phyloP scores from a whole-genome alignment of 345 rosid genomes.

The Salix viminalis region DNA sequence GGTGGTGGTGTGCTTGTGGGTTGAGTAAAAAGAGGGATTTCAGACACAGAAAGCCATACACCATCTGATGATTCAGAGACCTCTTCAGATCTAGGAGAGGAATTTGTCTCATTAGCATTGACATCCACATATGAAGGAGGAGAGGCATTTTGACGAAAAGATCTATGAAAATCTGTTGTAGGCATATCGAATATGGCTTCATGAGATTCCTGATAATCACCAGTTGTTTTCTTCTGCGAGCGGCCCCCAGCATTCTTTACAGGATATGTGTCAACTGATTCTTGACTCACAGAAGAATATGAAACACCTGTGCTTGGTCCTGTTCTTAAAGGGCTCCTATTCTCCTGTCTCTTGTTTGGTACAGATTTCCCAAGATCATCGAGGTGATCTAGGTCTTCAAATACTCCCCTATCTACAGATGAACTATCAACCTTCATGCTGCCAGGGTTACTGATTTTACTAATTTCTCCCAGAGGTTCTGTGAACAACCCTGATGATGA shows the following conservation, averaged over 20 bases:
- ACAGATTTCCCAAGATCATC: slow-evolving; percentile 54
- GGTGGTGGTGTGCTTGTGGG: slow-evolving; percentile 90
- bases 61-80: slow-evolving; percentile 57
- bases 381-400: slow-evolving; percentile 65
- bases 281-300: slow-evolving; percentile 37
- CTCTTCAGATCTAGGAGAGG: slow-evolving; percentile 48
- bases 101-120: slow-evolving; percentile 33
- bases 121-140: slow-evolving; percentile 42
- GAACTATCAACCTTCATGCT: slow-evolving; percentile 40
- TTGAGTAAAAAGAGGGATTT: slow-evolving; percentile 81
- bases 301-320: slow-evolving; percentile 31
- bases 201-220: slow-evolving; percentile 41
- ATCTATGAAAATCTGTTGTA: slow-evolving; percentile 30
- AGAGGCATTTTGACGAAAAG: slow-evolving; percentile 40
- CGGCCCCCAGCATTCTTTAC: slow-evolving; percentile 34
- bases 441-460: slow-evolving; percentile 37
- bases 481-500: slow-evolving; percentile 34
- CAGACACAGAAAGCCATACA: slow-evolving; percentile 89
- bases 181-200: slow-evolving; percentile 42
- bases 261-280: slow-evolving; percentile 33
- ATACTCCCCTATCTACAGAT: slow-evolving; percentile 37
- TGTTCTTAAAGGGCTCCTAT: slow-evolving; percentile 46
- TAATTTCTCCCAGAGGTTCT: slow-evolving; percentile 50
- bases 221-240: slow-evolving; percentile 38
- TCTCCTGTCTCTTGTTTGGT: slow-evolving; percentile 45